Evolutionary conservation across 2,329 filamentous ascomycete species (phyloP).

Genomic region (Metarhizium humberi): DNA sequence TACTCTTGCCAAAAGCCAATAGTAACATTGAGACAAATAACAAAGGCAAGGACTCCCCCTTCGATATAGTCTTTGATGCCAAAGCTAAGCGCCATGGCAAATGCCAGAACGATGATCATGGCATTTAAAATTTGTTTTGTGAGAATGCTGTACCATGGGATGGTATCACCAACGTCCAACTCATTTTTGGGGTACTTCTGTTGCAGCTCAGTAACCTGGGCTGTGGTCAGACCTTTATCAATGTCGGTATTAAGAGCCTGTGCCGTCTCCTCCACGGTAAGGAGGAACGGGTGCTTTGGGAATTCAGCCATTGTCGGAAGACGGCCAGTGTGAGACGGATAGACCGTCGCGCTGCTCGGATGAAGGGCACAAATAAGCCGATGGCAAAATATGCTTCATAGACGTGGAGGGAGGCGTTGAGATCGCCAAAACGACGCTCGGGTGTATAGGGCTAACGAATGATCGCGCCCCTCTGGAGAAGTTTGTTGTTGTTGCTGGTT

Average conservation of each 20-base stretch:
- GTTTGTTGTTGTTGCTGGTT: not conserved
- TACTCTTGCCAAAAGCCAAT: slow-evolving; percentile 60
- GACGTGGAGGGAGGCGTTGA: slow-evolving; percentile 6
- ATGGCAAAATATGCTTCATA: slow-evolving; percentile 12
- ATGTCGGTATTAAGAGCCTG: slow-evolving; percentile 51
- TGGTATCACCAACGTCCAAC: slow-evolving; percentile 56
- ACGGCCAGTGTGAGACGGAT: slow-evolving; percentile 4
- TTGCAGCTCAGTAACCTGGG: slow-evolving; percentile 49
- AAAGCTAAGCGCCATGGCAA: slow-evolving; percentile 66
- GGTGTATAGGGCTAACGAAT: not conserved
- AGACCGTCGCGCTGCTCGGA: slow-evolving; percentile 9
- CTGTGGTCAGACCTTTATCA: slow-evolving; percentile 56
- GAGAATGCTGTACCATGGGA: slow-evolving; percentile 64
- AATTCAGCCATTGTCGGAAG: slow-evolving; percentile 29
- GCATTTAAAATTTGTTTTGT: slow-evolving; percentile 67
- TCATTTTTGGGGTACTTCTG: slow-evolving; percentile 58
- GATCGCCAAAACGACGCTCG: slow-evolving; percentile 3
- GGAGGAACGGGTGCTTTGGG: slow-evolving; percentile 49
- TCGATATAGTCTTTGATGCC: slow-evolving; percentile 59
- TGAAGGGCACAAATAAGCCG: slow-evolving; percentile 6
- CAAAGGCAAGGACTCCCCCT: slow-evolving; percentile 56
- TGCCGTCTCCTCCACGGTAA: slow-evolving; percentile 53
- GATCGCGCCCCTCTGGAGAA: not conserved
- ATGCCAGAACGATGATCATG: slow-evolving; percentile 67
- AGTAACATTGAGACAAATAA: slow-evolving; percentile 60